phyloP scores from a whole-genome alignment of 345 rosid genomes.

The Brassica cretica region DNA sequence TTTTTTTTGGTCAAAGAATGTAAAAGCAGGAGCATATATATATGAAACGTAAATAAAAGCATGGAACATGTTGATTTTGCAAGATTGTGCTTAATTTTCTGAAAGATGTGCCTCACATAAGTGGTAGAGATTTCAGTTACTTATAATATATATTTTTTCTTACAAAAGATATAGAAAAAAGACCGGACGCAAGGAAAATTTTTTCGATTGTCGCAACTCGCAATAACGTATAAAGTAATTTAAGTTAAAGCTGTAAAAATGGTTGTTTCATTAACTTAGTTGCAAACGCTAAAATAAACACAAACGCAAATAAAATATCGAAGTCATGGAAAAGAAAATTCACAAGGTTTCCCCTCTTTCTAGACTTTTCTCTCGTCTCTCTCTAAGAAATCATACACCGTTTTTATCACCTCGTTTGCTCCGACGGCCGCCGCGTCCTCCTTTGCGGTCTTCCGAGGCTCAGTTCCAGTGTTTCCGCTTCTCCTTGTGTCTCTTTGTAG shows the following conservation, averaged over 20 bases:
- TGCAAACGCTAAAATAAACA: no score
- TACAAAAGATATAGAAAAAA: neutral
- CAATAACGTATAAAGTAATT: neutral
- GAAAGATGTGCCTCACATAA: neutral
- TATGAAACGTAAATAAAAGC: neutral
- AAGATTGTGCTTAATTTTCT: neutral
- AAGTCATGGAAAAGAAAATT: neutral
- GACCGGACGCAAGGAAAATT: neutral
- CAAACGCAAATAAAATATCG: no score
- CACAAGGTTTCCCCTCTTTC: no score
- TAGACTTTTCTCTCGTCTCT: no score
- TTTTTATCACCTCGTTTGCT: no score
- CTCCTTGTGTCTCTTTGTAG: no score
- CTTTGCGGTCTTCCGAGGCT: no score
- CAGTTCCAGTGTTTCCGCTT: no score
- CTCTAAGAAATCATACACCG: no score
- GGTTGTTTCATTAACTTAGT: neutral
- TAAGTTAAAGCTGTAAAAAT: neutral
- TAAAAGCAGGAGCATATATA: constrained; percentile 2
- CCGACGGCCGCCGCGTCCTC: no score
- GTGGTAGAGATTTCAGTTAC: neutral
- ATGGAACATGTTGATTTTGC: constrained; percentile 2
- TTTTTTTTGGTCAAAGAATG: neutral
- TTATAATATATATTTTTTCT: neutral
- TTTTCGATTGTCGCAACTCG: neutral